These are phyloP conservation scores for Schwanniomyces occidentalis DNA, from an alignment of 805 yeast species.

Conservation along the genomic window DNA sequence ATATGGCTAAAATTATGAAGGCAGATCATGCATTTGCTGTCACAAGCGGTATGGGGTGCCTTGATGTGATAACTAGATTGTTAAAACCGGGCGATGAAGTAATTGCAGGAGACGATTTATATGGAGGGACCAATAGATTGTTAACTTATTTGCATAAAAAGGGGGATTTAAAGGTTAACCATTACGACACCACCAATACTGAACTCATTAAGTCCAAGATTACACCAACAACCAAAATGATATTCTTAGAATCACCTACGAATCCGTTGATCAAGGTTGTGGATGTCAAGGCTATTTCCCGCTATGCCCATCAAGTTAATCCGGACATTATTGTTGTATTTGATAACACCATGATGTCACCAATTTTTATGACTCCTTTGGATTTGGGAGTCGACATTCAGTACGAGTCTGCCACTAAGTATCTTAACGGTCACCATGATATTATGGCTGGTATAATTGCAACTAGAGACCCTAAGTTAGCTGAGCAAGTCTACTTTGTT, in stretches of 20 bases:
- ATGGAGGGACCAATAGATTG: conserved; percentile 91
- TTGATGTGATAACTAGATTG: conserved; percentile 78
- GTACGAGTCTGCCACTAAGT: conserved; percentile 92
- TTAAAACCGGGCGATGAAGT: conserved; percentile 85
- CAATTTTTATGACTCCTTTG: conserved; percentile 79
- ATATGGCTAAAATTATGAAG: conserved; percentile 74
- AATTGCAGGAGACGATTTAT: conserved; percentile 90
- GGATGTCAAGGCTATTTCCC: conserved; percentile 69
- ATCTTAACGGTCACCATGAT: conserved; percentile 92
- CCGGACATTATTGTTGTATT: conserved; percentile 77
- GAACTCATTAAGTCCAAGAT: conserved; percentile 59
- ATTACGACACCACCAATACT: conserved; percentile 79
- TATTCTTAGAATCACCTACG: conserved; percentile 88
- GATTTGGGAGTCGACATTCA: conserved; percentile 88
- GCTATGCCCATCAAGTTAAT: conserved; percentile 62
- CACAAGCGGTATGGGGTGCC: conserved; percentile 89
- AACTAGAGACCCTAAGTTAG: conserved; percentile 59
- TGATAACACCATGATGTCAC: conserved; percentile 97
- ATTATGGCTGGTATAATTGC: conserved; percentile 95
- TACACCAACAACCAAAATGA: conserved; percentile 62
- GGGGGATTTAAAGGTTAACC: conserved; percentile 65
- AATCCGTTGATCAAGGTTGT: conserved; percentile 89
- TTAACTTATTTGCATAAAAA: conserved; percentile 67
- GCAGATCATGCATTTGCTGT: conserved; percentile 81
- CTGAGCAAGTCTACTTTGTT: conserved; percentile 68